A percentile compares a stretch with the other conserved stretches of the same genome.
Evolutionary conservation across 2,329 filamentous ascomycete species (phyloP).

Genomic region (Pyricularia sp.): DNA sequence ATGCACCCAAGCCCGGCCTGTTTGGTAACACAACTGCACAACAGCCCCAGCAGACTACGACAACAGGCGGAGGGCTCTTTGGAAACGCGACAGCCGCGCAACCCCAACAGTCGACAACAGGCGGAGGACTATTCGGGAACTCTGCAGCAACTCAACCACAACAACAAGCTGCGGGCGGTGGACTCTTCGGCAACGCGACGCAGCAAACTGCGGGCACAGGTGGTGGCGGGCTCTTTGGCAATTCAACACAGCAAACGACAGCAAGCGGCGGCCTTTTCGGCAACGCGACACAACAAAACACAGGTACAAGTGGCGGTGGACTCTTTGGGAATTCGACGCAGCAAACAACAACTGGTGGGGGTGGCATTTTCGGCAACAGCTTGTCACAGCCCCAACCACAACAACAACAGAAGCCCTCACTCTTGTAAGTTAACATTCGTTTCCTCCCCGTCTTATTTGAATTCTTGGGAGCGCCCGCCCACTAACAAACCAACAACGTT

Average conservation of each 20-base stretch:
- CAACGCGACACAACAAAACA: constrained; percentile 1
- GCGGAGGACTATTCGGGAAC: constrained; percentile 17
- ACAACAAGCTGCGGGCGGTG: constrained; percentile 9
- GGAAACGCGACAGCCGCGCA: constrained; percentile 14
- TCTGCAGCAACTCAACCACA: constrained; percentile 8
- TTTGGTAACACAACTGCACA: constrained; percentile 5
- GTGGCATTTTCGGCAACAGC: constrained; percentile 12
- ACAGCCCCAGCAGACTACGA: constrained; percentile 10
- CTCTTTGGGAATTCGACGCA: constrained; percentile 2
- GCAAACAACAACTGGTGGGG: constrained; percentile 8
- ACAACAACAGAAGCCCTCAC: constrained; percentile 16
- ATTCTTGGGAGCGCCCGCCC: neutral
- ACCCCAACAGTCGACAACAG: constrained; percentile 14
- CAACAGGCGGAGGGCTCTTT: constrained; percentile 15
- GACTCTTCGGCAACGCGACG: constrained; percentile 18
- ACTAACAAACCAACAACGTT: neutral
- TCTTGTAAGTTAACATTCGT: neutral
- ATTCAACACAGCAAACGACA: constrained; percentile 12
- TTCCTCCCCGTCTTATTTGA: neutral
- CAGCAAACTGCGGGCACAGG: constrained; percentile 14
- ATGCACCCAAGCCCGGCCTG: neutral
- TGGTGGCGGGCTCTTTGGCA: constrained; percentile 10
- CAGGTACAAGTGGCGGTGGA: neutral
- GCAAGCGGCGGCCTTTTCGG: constrained; percentile 9
- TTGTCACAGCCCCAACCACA: constrained; percentile 6